Percentiles rank a stretch among this genome's conserved stretches.
phyloP scores from a whole-genome alignment of 345 rosid genomes.

The Populus ilicifolia region DNA sequence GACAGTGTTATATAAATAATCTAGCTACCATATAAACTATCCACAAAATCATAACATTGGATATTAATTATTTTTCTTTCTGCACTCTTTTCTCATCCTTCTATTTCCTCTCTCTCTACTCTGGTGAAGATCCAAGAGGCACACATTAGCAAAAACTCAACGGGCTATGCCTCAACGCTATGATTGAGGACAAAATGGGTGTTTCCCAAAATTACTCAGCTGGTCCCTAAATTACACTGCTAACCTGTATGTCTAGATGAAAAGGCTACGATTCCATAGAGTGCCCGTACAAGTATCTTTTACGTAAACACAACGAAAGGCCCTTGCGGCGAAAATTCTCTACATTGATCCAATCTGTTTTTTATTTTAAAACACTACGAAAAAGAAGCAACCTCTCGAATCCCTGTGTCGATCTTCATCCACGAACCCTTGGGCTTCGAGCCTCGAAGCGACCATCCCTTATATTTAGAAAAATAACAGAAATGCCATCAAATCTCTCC shows the following conservation, averaged over 20 bases:
- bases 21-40: too few relatives aligned
- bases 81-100: too few relatives aligned
- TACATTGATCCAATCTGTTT: not conserved
- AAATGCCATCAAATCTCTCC: not conserved
- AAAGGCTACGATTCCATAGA: not conserved
- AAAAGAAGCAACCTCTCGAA: not conserved
- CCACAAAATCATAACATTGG: too few relatives aligned
- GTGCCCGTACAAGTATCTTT: conserved; percentile 3
- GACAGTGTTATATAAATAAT: not conserved
- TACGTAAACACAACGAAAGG: not conserved
- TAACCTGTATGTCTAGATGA: not conserved
- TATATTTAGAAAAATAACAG: not conserved
- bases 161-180: too few relatives aligned
- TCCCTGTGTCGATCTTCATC: not conserved
- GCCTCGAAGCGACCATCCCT: not conserved
- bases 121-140: too few relatives aligned
- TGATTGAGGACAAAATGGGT: too few relatives aligned
- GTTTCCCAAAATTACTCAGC: not conserved
- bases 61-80: too few relatives aligned
- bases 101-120: too few relatives aligned
- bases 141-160: too few relatives aligned
- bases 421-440: conserved; percentile 1
- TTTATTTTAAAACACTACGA: not conserved
- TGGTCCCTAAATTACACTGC: not conserved
- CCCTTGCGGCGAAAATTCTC: not conserved